Base-by-base conservation (phyloP, 2,329 filamentous ascomycete genomes). In the Fusarium oligoseptatum region DNA sequence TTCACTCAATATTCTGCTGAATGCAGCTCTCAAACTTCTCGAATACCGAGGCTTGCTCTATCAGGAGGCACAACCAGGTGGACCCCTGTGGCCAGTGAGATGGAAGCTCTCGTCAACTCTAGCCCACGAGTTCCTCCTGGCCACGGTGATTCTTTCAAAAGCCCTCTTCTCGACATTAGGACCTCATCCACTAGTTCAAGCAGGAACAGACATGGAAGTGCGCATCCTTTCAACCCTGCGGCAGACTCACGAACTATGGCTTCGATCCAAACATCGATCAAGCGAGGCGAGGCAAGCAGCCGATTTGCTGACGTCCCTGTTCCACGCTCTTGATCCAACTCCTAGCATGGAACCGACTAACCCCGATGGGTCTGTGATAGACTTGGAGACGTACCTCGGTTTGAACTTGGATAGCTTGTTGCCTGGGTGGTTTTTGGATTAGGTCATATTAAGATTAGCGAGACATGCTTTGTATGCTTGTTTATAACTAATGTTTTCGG, bases 91-190 rank as follows among this genome's bases (percentile, higher is more conserved):
- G 45, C 39, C 24, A 17, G 41, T 56, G 1, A n/a, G 67, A 11
- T 56, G 64, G 57, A 69, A 62, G 45, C 15, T 69, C 2, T 57
- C 63, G 29, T 69, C 67, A 0, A 66, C 50, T 17, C 64, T 69
- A 7, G 14, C 64, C 14, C 63, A 69, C 11, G 67, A 69, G 22
- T 69, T 69, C 29, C 32, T 69, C 1, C n/a, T 66, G 15, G 67
- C 67, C 3, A 66, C 67, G 1, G 52, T 41, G 22, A 57, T 69
- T 12, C 39, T 69, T 3, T 69, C 63, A 1, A 69, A 60, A 3
- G 58, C 43, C 10, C 29, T 69, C 17, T 69, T 69, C 50, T 62
- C 64, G 14, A 69, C 63, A 1, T 14, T 61, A 1, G 39, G 57
- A 3, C 57, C 37, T 7, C n/a, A 66, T 36, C 41, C 63, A 0